Evolutionary conservation across 2,329 filamentous ascomycete genomes (phyloP).

Genomic region (Alternaria metachromatica): DNA sequence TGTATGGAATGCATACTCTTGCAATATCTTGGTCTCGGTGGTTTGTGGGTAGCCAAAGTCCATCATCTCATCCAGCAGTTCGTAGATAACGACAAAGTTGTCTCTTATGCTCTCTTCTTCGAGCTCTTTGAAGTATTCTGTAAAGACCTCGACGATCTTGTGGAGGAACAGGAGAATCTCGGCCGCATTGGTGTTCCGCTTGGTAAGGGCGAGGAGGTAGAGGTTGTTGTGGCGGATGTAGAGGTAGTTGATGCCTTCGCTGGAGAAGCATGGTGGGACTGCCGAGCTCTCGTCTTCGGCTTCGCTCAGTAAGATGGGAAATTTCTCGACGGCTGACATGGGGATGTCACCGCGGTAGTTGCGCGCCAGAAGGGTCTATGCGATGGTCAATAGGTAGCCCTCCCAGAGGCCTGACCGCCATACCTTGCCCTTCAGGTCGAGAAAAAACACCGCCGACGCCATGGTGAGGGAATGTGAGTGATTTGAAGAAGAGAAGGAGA

Average conservation of each 20-base stretch:
- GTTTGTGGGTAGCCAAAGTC: conserved; percentile 99
- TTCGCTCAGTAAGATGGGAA: conserved; percentile 92
- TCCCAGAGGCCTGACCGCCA: conserved; percentile 37
- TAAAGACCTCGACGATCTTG: conserved; percentile 98
- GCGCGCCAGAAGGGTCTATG: conserved; percentile 91
- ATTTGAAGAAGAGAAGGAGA: not conserved
- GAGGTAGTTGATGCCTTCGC: conserved; percentile 99
- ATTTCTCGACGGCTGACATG: conserved; percentile 99
- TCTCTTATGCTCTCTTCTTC: conserved; percentile 99
- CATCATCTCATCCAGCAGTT: conserved; percentile 99
- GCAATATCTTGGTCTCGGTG: conserved; percentile 96
- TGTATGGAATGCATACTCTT: conserved; percentile 66
- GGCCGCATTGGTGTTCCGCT: conserved; percentile 98
- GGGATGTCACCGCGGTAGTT: conserved; percentile 99
- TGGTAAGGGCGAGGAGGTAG: conserved; percentile 95
- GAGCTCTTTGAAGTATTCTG: conserved; percentile 98
- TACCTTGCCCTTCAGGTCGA: conserved; percentile 99
- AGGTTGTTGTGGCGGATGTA: conserved; percentile 99
- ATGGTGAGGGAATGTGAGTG: conserved; percentile 59
- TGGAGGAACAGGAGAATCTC: conserved; percentile 98
- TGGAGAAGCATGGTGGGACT: conserved; percentile 95
- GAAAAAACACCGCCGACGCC: conserved; percentile 98
- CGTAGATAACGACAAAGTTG: conserved; percentile 99
- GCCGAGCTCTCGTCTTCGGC: conserved; percentile 99
- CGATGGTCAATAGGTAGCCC: conserved; percentile 35